These are phyloP conservation scores for Colletotrichum orchidophilum DNA, from an alignment of 2,329 filamentous ascomycete species.

Conservation along the genomic window DNA sequence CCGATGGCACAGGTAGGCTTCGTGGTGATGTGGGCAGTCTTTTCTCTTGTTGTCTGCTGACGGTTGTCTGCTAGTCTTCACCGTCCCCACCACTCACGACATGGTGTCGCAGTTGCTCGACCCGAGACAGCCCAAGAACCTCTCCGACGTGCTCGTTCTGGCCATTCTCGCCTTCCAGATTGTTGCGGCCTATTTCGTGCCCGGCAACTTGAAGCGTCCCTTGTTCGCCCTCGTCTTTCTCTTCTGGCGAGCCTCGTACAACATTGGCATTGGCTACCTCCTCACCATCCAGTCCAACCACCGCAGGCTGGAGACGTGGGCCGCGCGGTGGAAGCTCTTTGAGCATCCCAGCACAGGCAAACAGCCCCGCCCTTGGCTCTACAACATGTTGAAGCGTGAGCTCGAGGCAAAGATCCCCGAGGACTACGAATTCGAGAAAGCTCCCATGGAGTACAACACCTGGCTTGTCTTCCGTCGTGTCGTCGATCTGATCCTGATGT, in stretches of 20 bases:
- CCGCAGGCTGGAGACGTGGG: slow-evolving; percentile 86
- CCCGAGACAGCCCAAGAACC: slow-evolving; percentile 93
- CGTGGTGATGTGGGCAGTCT: neutral
- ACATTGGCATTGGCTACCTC: slow-evolving; percentile 90
- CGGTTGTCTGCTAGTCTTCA: slow-evolving; percentile 75
- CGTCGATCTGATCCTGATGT: slow-evolving; percentile 98
- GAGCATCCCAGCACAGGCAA: slow-evolving; percentile 82
- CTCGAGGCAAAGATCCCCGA: slow-evolving; percentile 93
- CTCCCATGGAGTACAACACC: slow-evolving; percentile 97
- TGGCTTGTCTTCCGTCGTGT: slow-evolving; percentile 96
- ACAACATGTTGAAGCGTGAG: slow-evolving; percentile 85
- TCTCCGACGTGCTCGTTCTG: slow-evolving; percentile 85
- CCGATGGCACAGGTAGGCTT: slow-evolving; percentile 85
- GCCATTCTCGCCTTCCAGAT: slow-evolving; percentile 81
- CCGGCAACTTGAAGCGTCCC: slow-evolving; percentile 74
- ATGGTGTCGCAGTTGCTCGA: slow-evolving; percentile 98
- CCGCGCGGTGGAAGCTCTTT: slow-evolving; percentile 85
- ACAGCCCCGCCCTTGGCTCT: slow-evolving; percentile 84
- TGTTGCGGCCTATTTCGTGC: slow-evolving; percentile 77
- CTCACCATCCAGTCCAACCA: slow-evolving; percentile 91
- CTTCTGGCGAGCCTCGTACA: slow-evolving; percentile 93
- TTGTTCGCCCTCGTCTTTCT: slow-evolving; percentile 86
- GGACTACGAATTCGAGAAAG: slow-evolving; percentile 93
- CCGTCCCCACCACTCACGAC: slow-evolving; percentile 95
- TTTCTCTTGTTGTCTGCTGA: neutral